phyloP scores from a whole-genome alignment of 2,329 filamentous ascomycete species.

The Cryphonectria carpinicola region DNA sequence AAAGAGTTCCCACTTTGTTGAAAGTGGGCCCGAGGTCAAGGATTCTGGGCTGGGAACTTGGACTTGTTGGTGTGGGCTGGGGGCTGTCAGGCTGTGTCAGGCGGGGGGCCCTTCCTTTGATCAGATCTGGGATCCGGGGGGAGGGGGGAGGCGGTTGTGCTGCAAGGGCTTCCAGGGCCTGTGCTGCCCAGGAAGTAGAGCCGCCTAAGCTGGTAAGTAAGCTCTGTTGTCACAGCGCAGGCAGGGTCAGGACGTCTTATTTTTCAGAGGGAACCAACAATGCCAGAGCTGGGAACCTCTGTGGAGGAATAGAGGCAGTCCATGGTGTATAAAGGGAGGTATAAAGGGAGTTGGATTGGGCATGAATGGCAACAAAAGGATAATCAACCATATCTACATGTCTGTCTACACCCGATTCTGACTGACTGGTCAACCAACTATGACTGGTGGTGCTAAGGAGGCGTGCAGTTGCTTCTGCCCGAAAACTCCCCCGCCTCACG shows the following conservation, averaged over 20 bases:
- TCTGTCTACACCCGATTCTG: neutral
- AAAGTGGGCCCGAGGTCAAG: neutral
- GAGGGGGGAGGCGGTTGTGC: too few relatives aligned
- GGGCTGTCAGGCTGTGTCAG: neutral
- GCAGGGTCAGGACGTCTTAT: neutral
- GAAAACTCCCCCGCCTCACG: neutral
- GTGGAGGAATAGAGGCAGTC: neutral
- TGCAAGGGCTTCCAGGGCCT: neutral
- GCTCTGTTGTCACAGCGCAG: neutral
- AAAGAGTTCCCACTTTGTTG: conserved; percentile 12
- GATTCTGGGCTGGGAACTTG: neutral
- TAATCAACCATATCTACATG: neutral
- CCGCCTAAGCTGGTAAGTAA: neutral
- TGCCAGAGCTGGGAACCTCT: neutral
- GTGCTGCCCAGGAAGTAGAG: neutral
- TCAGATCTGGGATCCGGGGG: neutral
- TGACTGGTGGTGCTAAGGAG: neutral
- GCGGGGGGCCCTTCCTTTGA: neutral
- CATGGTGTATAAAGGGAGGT: neutral
- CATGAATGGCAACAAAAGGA: neutral
- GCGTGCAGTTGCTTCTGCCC: neutral
- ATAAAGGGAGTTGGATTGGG: neutral
- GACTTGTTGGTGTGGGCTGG: neutral
- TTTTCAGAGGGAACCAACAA: neutral
- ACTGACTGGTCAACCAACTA: neutral